Base-by-base conservation (phyloP, 2,329 filamentous ascomycete genomes). In the Escovopsis sp. region DNA sequence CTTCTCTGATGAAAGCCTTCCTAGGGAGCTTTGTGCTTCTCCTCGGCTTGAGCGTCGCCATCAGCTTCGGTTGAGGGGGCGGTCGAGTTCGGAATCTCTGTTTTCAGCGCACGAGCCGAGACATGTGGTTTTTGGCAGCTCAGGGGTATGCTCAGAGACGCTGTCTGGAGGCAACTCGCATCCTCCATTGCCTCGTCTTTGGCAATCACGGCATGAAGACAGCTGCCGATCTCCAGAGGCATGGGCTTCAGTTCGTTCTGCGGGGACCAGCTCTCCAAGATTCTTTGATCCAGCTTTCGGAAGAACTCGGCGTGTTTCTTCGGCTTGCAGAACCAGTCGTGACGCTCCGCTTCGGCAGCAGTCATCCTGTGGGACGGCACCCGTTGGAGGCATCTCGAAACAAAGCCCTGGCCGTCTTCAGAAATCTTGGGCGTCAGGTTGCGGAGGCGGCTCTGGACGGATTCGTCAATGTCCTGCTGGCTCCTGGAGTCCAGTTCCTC, bases 241-340 rank as follows among this genome's bases (percentile, higher is more conserved):
- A 61, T 57, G 2, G 59, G 57, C n/a, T 49, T 56, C 33, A 61
- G 42, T 39, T 59, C 47, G 5, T 42, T 43, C 14, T 52, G 47
- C 3, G 46, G 44, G 4, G 48, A 44, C 54, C 57, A 61, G 31
- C 50, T 47, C 11, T 46, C 46, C 37, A 55, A 20, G 24, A 56
- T 54, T 24, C 44, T 54, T 4, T 31, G 43, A 14, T 64, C 61
- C 35, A 63, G 47, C 9, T 50, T 39, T 37, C 50, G 41, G 41
- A 63, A 63, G 27, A 62, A 54, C 9, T 51, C 41, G 16, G 53
- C 35, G 34, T 62, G 56, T 5, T 50, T 54, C 32, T 48, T 43
- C 1, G 59, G 58, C 2, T 48, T 56, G 24, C 55, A 56, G 11
- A 64, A 45, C 61, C 61, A 64, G 29, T 53, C 50, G 35, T 63